Percentiles rank a stretch among this genome's conserved stretches.
Conservation (phyloP, 208 protist genomes). For the Trichomonas vaginalis region DNA sequence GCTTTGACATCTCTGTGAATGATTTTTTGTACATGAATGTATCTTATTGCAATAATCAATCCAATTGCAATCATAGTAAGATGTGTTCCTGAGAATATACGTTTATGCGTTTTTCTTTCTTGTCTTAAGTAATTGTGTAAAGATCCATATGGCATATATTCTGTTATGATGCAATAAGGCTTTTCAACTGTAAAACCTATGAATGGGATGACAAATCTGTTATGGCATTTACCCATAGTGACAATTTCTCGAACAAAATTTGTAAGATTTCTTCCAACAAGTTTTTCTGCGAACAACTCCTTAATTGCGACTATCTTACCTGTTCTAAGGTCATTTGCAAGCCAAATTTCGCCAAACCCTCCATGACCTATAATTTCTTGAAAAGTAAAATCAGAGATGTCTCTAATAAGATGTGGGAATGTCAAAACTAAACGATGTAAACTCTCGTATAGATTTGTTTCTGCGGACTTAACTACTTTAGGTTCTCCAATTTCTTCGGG, state of each 20-base stretch:
- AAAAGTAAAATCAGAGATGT: not conserved
- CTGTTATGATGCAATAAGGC: not conserved
- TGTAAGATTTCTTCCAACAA: not conserved
- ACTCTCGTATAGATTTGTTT: no score
- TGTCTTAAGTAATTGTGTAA: not conserved
- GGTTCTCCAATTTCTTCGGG: no score
- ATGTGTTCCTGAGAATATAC: not conserved
- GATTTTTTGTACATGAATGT: not conserved
- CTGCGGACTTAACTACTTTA: no score
- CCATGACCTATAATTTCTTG: not conserved
- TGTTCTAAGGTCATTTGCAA: not conserved
- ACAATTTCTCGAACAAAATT: not conserved
- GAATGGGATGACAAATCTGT: not conserved
- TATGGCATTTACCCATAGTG: not conserved
- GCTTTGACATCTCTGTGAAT: conserved; percentile 88
- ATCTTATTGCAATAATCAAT: not conserved
- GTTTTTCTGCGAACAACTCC: not conserved
- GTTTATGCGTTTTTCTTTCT: not conserved
- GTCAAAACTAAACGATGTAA: not conserved
- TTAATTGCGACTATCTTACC: not conserved
- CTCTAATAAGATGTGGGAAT: not conserved
- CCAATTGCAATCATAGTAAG: not conserved
- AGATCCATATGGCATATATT: not conserved
- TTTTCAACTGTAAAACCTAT: not conserved
- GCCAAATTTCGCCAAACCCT: not conserved